Percentiles rank a stretch among this genome's conserved stretches.
Conservation (phyloP, 1,284 basidiomycete species). For the Mycosarcoma maydis region DNA sequence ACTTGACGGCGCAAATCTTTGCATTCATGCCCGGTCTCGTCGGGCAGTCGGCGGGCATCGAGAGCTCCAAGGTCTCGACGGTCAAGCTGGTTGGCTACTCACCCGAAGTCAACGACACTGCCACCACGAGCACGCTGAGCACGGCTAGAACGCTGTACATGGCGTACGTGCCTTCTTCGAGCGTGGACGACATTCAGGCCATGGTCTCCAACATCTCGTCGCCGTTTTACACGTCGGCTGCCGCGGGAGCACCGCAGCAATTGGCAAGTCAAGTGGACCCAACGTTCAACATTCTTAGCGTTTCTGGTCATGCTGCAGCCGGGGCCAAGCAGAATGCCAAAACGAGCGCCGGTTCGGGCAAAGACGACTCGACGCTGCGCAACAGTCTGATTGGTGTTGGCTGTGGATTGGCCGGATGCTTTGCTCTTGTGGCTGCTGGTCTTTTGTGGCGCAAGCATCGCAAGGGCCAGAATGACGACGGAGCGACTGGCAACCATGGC, state of each 20-base stretch:
- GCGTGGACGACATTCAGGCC: conserved; percentile 34
- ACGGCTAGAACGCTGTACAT: conserved; percentile 54
- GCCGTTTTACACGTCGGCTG: conserved; percentile 52
- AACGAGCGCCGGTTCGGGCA: conserved; percentile 4
- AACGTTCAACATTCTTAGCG: conserved; percentile 50
- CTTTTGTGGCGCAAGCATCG: conserved; percentile 41
- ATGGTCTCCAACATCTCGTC: conserved; percentile 45
- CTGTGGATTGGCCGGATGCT: conserved; percentile 41
- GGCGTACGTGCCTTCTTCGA: conserved; percentile 51
- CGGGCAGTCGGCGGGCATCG: conserved; percentile 30
- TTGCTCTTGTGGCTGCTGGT: conserved; percentile 37
- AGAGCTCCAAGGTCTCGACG: conserved; percentile 45
- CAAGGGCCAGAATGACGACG: conserved; percentile 12
- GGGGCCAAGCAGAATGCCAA: conserved; percentile 11
- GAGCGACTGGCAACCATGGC: conserved; percentile 9
- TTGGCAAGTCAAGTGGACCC: conserved; percentile 59
- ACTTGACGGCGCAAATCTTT: conserved; percentile 63
- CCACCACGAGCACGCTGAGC: conserved; percentile 8
- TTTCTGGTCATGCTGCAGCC: conserved; percentile 15
- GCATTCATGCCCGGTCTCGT: conserved; percentile 63
- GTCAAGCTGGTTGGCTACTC: conserved; percentile 50
- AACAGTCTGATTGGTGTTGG: conserved; percentile 59
- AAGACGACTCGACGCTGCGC: conserved; percentile 30
- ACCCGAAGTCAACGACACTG: conserved; percentile 10
- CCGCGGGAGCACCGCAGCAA: conserved; percentile 48